Evolutionary conservation across 768 basidiomycete genomes (phyloP).

Genomic region (Suillus occidentalis): DNA sequence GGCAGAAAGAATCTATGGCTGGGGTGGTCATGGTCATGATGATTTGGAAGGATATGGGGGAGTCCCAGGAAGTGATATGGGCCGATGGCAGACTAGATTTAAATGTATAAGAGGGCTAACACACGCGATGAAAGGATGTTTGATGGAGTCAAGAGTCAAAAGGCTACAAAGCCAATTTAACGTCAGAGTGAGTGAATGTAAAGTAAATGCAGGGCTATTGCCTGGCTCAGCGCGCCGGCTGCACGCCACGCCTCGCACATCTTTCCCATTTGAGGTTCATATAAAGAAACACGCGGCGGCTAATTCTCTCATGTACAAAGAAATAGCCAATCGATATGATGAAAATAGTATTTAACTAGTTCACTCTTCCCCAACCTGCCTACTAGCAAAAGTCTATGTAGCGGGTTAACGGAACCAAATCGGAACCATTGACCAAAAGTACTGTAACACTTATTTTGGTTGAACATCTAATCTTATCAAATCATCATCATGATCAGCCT

Average conservation of each 20-base stretch:
- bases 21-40: neutral
- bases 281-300: conserved; percentile 5
- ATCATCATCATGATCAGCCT: neutral
- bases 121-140: conserved; percentile 4
- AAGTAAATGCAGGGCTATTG: conserved; percentile 3
- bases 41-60: too few species aligned
- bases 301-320: conserved; percentile 6
- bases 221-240: conserved; percentile 6
- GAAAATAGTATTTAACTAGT: too few species aligned
- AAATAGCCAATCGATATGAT: neutral
- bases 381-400: too few species aligned
- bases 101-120: neutral
- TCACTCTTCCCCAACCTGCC: too few species aligned
- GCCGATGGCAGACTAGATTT: neutral
- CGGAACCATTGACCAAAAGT: neutral
- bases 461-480: conserved; percentile 4
- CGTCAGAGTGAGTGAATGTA: neutral
- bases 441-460: neutral
- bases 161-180: neutral
- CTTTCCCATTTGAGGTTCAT: conserved; percentile 2
- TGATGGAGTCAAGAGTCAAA: neutral
- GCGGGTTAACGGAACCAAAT: neutral
- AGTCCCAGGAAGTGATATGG: neutral
- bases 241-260: conserved; percentile 6
- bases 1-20: neutral